Evolutionary conservation across 176 grass and related monocot species (phyloP), one percentile per base, ranked within the genome.

Genomic region (Cenchrus americanus): DNA sequence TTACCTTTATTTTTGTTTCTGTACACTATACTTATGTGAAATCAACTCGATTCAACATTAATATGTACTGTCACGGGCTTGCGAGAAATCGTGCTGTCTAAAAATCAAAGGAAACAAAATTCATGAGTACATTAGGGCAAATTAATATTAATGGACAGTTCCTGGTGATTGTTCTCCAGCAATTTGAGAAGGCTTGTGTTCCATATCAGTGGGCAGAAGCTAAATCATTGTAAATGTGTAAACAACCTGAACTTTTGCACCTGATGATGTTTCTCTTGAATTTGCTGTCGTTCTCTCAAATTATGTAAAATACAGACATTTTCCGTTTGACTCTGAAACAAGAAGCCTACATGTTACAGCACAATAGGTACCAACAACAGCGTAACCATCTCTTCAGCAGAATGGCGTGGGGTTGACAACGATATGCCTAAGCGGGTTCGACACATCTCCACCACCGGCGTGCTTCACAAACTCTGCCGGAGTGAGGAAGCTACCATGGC

Each of bases 381-480:
- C 32, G 43, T 53, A 81, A 83, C 24, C 21, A 6, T 54, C 65
- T 85, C 5, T 79, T 65, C 55, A 58, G 23, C 59, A 78, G 5
- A 73, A 86, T 0, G 87, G 58, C 3, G 82, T 49, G n/a, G 91
- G 81, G 66, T 89, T 96, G 78, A 94, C 75, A 5, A 89, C 85
- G 14, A 96, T 96, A 84, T 96, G 96, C 75, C 72, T 83, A 18
- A 96, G 91, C 0, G 93, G 96, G 53, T 96, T 92, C 0, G 88
- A 76, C 53, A 96, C 93, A 1, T 96, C 93, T 18, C 80, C 88
- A 4, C 91, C 96, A 5, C 93, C 93, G 7, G 91, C 93, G 0
- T 96, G 96, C 77, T 90, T 99, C 66, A 99, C 93, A 70, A 99
- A 99, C 89, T 96, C 93, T 1, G 93, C 91, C 0, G 96, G 93